Evolutionary conservation across 345 rosid genomes (phyloP), one percentile per base, ranked within the genome.

Genomic region (Linum trigynum): DNA sequence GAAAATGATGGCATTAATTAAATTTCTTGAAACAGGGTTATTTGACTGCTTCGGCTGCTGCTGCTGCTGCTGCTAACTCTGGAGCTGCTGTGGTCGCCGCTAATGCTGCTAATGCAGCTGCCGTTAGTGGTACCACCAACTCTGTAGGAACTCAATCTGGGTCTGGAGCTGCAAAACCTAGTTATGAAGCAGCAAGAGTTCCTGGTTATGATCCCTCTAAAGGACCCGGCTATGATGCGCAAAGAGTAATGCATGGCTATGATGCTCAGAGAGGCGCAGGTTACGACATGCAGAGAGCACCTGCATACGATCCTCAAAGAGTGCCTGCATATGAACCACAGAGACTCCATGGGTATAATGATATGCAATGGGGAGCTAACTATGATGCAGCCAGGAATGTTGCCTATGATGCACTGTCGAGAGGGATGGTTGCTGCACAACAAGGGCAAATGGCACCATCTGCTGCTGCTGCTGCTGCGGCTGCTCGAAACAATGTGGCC

Each of bases 141-240:
- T 82, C 80, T 67, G 76, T 64, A 53, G 91, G 90, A 73, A 65
- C 77, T 75, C 98, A 85, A 59, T 72, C 84, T 59, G 83, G 85
- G n/a, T 66, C 78, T 23, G 78, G 65, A 63, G 79, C 87, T 70
- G 51, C 78, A 70, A 81, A 59, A 76, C 74, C 80, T 5, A 73
- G 67, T 48, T 74, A 77, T 55, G 81, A 77, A 12, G 61, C 65
- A 39, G 8, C 79, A 12, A 75, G 62, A 67, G 78, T 59, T 51
- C 75, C 82, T n/a, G 78, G 69, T 69, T 78, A 80, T 50, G 76
- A 73, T 12, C 42, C 57, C 39, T 23, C 64, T 8, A 68, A 73
- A 67, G 65, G 62, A 3, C 56, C 72, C 9, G 39, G 61, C 9
- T 67, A 63, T 39, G 84, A 81, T 38, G 14, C 71, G 7, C 55